These are phyloP conservation scores for Linnemannia exigua DNA, from an alignment of 192 early-diverging fungal species.

Conservation along the genomic window DNA sequence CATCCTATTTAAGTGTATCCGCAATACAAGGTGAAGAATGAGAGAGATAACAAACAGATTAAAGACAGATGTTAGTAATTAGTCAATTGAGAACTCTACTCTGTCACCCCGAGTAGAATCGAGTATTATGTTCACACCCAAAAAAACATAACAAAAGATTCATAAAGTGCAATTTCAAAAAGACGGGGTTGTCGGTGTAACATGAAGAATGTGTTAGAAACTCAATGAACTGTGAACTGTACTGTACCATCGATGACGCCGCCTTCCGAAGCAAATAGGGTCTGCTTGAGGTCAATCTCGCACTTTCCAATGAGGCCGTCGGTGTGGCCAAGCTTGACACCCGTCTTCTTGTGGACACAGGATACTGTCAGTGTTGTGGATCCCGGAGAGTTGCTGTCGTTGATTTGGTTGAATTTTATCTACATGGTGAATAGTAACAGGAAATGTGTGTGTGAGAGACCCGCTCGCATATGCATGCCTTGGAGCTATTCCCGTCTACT, in stretches of 20 bases:
- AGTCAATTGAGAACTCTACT: too few species aligned
- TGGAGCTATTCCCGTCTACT: too few species aligned
- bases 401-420: slow-evolving; percentile 41
- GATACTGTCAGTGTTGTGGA: slow-evolving; percentile 32
- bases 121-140: too few species aligned
- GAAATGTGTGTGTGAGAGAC: background rate
- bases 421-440: slow-evolving; percentile 1
- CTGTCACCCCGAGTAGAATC: too few species aligned
- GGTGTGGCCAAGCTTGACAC: slow-evolving; percentile 34
- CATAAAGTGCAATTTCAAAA: too few species aligned
- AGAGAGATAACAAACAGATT: background rate
- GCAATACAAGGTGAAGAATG: background rate
- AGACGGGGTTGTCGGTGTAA: background rate
- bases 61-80: background rate
- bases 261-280: slow-evolving; percentile 10
- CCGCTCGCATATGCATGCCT: too few species aligned
- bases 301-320: slow-evolving; percentile 52
- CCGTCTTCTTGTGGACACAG: slow-evolving; percentile 45
- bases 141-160: too few species aligned
- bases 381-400: slow-evolving; percentile 9
- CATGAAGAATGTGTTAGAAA: background rate
- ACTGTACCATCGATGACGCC: slow-evolving; percentile 31
- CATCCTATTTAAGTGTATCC: slow-evolving; percentile 29
- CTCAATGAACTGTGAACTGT: background rate
- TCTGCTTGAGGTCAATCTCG: slow-evolving; percentile 45